These are phyloP conservation scores for Apiospora kogelbergensis DNA, from an alignment of 2,329 filamentous ascomycete genomes.

Conservation along the genomic window DNA sequence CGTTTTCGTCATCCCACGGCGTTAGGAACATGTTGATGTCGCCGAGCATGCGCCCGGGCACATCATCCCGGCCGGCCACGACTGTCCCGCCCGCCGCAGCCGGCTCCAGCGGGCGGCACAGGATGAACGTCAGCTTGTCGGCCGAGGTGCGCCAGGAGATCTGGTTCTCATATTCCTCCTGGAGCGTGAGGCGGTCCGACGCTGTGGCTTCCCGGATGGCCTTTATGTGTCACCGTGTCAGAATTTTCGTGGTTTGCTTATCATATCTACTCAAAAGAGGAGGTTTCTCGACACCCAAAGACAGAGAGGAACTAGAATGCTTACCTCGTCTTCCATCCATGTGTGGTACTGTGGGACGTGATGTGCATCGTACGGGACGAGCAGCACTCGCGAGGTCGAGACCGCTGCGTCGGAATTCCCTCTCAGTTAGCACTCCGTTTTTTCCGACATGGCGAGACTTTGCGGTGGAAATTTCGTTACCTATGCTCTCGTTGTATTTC, in stretches of 20 bases:
- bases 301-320: conserved; percentile 13
- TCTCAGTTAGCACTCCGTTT: neutral
- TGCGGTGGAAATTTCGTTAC: neutral
- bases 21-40: conserved; percentile 83
- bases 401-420: conserved; percentile 52
- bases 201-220: conserved; percentile 81
- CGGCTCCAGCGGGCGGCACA: conserved; percentile 55
- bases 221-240: conserved; percentile 36
- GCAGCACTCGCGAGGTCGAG: conserved; percentile 62
- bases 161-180: conserved; percentile 89
- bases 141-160: conserved; percentile 76
- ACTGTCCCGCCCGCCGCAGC: neutral
- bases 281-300: neutral
- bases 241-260: neutral
- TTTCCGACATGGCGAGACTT: neutral
- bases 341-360: conserved; percentile 82
- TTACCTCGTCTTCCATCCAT: conserved; percentile 86
- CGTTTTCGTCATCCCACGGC: conserved; percentile 51
- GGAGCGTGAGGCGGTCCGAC: conserved; percentile 77
- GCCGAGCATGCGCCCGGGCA: conserved; percentile 61
- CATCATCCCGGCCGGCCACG: conserved; percentile 50
- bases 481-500: conserved; percentile 39
- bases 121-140: conserved; percentile 92
- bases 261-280: neutral
- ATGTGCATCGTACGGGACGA: conserved; percentile 80